Evolutionary conservation across 306 rosid genomes (phyloP), one percentile per base, ranked within the genome.

Genomic region (Pyrus communis): DNA sequence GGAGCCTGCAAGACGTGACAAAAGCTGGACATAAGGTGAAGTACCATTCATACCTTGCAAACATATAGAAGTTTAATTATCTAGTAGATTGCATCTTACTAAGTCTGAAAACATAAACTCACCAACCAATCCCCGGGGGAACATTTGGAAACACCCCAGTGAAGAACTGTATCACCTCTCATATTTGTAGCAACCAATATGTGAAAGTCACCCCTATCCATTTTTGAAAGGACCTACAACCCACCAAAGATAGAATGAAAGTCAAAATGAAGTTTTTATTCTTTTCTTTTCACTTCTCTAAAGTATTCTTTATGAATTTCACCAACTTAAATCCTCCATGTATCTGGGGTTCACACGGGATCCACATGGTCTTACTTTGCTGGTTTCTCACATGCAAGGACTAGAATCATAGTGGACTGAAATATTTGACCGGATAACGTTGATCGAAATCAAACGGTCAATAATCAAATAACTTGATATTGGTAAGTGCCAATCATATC

Each of bases 91-190:
- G 11, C 27, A 22, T 75, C 43, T 5, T 65, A 51, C 52, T 2
- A 65, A 78, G 60, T 43, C 38, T 23, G 31, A 61, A 64, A 40
- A 79, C 51, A 58, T 31, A 19, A 42, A 82, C 81, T 71, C 67
- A 83, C 83, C 83, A 75, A 65, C 78, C 81, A 83, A 64, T 79
- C 86, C 71, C 67, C 52, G 1, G 81, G 83, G 75, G 78, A 75
- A 8, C 25, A 59, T 73, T 75, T 71, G 10, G 86, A 75, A 45
- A 83, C 71, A 30, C 83, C 86, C 86, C 83, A 83, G 54, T 79
- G 86, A 71, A 83, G 86, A 21, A 79, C 31, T 8, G 72, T 72
- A 33, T 62, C 31, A 66, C 86, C 83, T 79, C 77, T 83, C 33
- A 81, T 75, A 74, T 75, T 75, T 38, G 81, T 59, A 71, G 86